These are phyloP conservation scores for Nigrospora osmanthi DNA, from an alignment of 2,329 filamentous ascomycete species.

Conservation along the genomic window DNA sequence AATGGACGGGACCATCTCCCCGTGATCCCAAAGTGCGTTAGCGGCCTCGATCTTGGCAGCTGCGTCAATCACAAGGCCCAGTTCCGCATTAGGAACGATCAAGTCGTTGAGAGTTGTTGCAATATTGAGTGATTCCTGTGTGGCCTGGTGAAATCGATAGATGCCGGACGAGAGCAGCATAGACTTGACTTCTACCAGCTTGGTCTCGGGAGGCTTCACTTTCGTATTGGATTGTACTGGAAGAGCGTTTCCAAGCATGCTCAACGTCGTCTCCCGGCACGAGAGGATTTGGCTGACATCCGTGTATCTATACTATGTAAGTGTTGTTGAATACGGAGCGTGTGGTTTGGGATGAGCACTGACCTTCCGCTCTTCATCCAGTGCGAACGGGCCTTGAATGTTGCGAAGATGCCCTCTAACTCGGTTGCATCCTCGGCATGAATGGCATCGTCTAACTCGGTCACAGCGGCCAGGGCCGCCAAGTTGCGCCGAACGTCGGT, in stretches of 20 bases:
- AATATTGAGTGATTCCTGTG: constrained; percentile 80
- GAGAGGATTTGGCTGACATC: constrained; percentile 77
- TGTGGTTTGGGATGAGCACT: constrained; percentile 18
- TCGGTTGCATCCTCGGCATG: constrained; percentile 51
- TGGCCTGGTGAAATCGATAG: constrained; percentile 70
- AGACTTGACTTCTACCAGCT: constrained; percentile 67
- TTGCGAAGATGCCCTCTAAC: constrained; percentile 51
- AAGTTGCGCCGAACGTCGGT: constrained; percentile 46
- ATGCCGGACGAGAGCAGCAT: constrained; percentile 68
- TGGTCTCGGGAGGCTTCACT: constrained; percentile 54
- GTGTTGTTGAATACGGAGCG: neutral
- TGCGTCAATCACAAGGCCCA: constrained; percentile 72
- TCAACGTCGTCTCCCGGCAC: constrained; percentile 75
- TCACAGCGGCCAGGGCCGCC: constrained; percentile 61
- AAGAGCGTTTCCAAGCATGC: constrained; percentile 65
- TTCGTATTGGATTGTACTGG: constrained; percentile 53
- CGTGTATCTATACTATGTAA: constrained; percentile 46
- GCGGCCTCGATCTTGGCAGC: constrained; percentile 76
- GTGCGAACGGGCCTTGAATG: constrained; percentile 55
- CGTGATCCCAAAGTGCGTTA: constrained; percentile 88
- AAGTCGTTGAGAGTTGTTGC: constrained; percentile 78
- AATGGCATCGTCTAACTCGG: constrained; percentile 75
- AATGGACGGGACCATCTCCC: constrained; percentile 83
- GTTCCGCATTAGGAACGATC: constrained; percentile 56
- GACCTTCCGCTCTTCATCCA: constrained; percentile 84